Evolutionary conservation across 2,329 filamentous ascomycete species (phyloP), one percentile per base, ranked within the genome.

Genomic region (Penicillium janthinellum): DNA sequence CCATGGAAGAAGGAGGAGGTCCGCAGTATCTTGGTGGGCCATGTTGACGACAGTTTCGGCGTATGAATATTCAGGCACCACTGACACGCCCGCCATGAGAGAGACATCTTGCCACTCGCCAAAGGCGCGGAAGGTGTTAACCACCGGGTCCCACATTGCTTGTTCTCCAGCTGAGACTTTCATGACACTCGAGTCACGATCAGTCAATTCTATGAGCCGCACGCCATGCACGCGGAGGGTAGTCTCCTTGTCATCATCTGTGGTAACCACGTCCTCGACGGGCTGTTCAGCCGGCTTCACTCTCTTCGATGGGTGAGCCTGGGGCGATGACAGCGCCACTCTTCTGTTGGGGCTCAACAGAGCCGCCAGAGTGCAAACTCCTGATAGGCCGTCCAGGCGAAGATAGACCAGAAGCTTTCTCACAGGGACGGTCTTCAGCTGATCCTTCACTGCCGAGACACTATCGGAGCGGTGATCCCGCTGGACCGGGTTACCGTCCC

Each of bases 141-240:
- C 87, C 4, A 98, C 88, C 0, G 94, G 92, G 69, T 98, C 94
- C 68, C 85, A 84, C 6, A 84, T 82, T 28, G 85, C 85, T 61
- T 87, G 85, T 51, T 95, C 91, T 41, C 92, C 89, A 70, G 96
- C 92, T 0, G 92, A 89, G 11, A 96, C 91, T 68, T 91, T 89
- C 94, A 98, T 98, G 68, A 97, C 94, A 17, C 92, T 93, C 0
- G 94, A 97, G 44, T 91, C 90, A 83, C 94, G 92, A 68, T 97
- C 93, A 0, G 91, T 96, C 12, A 98, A 84, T 71, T 96, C 91
- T 51, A 96, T 78, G 15, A 98, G 84, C 14, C 93, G 89, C n/a
- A 96, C 79, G 35, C 92, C 94, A 68, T 96, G 91, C 0, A 92
- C 89, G 70, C 90, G 84, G 1, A 94, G 82, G 1, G 86, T 83